phyloP scores from a whole-genome alignment of 441 rosid genomes.

The Pelargonium myrrhifolium region DNA sequence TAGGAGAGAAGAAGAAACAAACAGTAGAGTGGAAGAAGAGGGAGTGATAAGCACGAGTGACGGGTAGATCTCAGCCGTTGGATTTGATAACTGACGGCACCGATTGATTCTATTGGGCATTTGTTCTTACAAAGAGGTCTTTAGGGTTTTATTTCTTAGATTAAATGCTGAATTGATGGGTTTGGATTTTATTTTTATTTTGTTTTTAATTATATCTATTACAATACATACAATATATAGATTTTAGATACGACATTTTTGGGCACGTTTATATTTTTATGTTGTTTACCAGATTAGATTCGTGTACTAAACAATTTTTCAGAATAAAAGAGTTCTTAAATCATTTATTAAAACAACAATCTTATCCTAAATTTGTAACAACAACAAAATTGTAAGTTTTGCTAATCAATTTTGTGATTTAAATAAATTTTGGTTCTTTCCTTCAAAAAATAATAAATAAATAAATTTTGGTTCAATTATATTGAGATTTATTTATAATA shows the following conservation, averaged over 20 bases:
- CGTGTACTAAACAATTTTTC: background rate
- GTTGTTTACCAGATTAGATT: background rate
- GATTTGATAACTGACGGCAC: constrained; percentile 29
- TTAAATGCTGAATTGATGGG: too few relatives aligned
- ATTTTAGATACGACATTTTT: background rate
- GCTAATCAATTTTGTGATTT: too few relatives aligned
- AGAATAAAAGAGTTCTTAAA: background rate
- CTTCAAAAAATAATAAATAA: too few relatives aligned
- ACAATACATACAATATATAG: too few relatives aligned
- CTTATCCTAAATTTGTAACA: too few relatives aligned
- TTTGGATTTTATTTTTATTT: constrained; percentile 2
- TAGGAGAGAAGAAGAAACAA: background rate
- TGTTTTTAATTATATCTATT: too few relatives aligned
- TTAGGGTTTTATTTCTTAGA: constrained; percentile 32
- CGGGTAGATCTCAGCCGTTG: constrained; percentile 28
- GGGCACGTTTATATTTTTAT: background rate
- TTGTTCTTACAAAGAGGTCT: constrained; percentile 30
- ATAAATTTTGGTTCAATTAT: too few relatives aligned
- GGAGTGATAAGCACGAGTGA: constrained; percentile 34
- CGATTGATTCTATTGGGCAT: constrained; percentile 32
- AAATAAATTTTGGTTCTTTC: too few relatives aligned
- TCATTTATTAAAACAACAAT: background rate
- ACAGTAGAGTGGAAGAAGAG: constrained; percentile 19
- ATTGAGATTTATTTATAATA: too few relatives aligned
- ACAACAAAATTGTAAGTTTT: too few relatives aligned